Evolutionary conservation across 768 basidiomycete species (phyloP).

Genomic region (Lyophyllum atratum): DNA sequence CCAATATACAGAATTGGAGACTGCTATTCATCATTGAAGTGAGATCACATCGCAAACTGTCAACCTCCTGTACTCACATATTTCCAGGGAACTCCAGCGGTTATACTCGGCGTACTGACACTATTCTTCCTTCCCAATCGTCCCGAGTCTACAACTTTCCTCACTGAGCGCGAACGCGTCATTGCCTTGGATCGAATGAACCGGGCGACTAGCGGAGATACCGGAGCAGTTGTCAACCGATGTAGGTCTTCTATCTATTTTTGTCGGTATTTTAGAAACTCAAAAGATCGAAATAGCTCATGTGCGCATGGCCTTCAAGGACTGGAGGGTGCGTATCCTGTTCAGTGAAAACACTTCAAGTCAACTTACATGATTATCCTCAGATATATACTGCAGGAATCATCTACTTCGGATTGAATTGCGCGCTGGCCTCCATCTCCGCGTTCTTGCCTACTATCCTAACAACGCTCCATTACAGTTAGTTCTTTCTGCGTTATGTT

Average conservation of each 20-base stretch:
- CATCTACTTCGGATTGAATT: slow-evolving; percentile 79
- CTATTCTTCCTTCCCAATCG: slow-evolving; percentile 64
- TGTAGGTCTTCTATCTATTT: slow-evolving; percentile 31
- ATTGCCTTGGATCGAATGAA: slow-evolving; percentile 71
- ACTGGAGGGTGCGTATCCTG: slow-evolving; percentile 63
- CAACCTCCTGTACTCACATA: neutral
- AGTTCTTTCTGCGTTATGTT: slow-evolving; percentile 23
- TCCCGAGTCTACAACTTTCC: slow-evolving; percentile 66
- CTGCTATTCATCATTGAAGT: slow-evolving; percentile 78
- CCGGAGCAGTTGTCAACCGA: slow-evolving; percentile 64
- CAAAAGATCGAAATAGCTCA: slow-evolving; percentile 46
- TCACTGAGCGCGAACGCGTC: slow-evolving; percentile 54
- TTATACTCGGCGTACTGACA: slow-evolving; percentile 60
- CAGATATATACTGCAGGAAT: slow-evolving; percentile 68
- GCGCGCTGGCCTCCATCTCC: slow-evolving; percentile 75
- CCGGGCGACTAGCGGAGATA: slow-evolving; percentile 65
- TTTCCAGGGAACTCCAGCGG: slow-evolving; percentile 62
- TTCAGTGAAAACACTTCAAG: neutral
- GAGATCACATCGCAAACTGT: neutral
- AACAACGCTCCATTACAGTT: slow-evolving; percentile 70
- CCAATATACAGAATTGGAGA: slow-evolving; percentile 54
- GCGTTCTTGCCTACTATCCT: slow-evolving; percentile 87
- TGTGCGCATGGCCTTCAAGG: slow-evolving; percentile 59
- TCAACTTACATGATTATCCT: neutral
- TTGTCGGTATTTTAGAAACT: neutral